phyloP scores from a whole-genome alignment of 2,329 filamentous ascomycete genomes.

The Eutypella sp. region DNA sequence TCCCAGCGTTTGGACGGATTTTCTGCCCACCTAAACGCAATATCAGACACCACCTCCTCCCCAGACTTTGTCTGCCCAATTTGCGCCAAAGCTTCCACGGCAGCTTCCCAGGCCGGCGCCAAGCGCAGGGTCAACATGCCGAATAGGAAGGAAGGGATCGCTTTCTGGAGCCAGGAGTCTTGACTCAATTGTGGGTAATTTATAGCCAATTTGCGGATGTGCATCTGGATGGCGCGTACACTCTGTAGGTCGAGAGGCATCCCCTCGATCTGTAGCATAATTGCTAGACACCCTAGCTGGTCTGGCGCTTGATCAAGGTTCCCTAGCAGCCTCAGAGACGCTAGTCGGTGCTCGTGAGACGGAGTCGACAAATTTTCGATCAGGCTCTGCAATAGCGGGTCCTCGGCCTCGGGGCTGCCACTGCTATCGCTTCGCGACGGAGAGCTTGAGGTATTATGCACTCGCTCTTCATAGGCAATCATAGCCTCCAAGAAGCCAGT shows the following conservation, averaged over 20 bases:
- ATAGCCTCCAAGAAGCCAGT: conserved; percentile 63
- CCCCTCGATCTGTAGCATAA: conserved; percentile 76
- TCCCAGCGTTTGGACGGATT: conserved; percentile 51
- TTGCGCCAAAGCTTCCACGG: conserved; percentile 67
- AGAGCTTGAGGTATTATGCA: conserved; percentile 18
- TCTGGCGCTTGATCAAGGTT: conserved; percentile 49
- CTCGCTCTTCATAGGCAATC: conserved; percentile 46
- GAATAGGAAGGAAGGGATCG: conserved; percentile 79
- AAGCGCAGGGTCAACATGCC: conserved; percentile 83
- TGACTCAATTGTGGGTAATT: conserved; percentile 56
- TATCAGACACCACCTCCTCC: conserved; percentile 65
- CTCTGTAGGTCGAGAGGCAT: conserved; percentile 73
- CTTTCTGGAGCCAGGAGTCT: conserved; percentile 61
- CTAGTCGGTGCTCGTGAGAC: conserved; percentile 68
- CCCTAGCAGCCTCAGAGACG: conserved; percentile 67
- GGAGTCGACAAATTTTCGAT: conserved; percentile 70
- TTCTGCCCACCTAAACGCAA: conserved; percentile 76
- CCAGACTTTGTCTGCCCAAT: conserved; percentile 66
- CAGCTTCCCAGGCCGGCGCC: conserved; percentile 82
- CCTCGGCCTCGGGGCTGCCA: conserved; percentile 50
- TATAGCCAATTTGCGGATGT: conserved; percentile 70
- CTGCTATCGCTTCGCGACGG: conserved; percentile 27
- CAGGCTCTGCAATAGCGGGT: conserved; percentile 59
- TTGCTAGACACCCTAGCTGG: conserved; percentile 47
- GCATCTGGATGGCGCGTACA: conserved; percentile 73